phyloP scores from a whole-genome alignment of 345 rosid species.

The Arabidopsis arenosa region DNA sequence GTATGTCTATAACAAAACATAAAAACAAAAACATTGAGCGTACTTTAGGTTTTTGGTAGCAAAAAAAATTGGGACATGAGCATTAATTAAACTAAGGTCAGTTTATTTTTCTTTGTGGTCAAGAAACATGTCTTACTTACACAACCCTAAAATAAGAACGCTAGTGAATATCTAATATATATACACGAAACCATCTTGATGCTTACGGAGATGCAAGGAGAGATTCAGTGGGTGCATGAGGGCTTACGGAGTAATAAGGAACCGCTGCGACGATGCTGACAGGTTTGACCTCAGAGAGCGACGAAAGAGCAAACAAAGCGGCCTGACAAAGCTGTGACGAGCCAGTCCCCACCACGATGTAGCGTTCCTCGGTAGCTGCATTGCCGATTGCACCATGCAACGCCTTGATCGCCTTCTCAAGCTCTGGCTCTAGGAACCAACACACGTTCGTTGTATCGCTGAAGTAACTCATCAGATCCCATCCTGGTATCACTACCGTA shows the following conservation, averaged over 20 bases:
- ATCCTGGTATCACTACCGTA: constrained; percentile 58
- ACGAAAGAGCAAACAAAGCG: constrained; percentile 66
- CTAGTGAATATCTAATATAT: background rate
- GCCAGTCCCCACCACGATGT: constrained; percentile 81
- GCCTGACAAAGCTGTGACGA: constrained; percentile 82
- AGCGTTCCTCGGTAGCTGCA: constrained; percentile 55
- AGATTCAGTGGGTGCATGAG: background rate
- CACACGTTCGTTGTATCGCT: constrained; percentile 56
- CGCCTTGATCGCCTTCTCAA: constrained; percentile 64
- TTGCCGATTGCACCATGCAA: constrained; percentile 68
- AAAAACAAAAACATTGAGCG: background rate
- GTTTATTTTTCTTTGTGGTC: background rate
- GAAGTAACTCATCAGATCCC: constrained; percentile 85
- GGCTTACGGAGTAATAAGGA: constrained; percentile 84
- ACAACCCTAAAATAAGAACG: background rate
- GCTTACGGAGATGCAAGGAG: background rate
- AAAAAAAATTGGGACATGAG: background rate
- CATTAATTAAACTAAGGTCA: background rate
- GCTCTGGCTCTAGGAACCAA: constrained; percentile 78
- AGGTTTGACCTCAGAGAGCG: constrained; percentile 53
- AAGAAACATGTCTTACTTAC: background rate
- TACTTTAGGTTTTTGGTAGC: background rate
- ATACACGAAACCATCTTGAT: background rate
- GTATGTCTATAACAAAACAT: constrained; percentile 56
- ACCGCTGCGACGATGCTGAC: constrained; percentile 72